Evolutionary conservation across 1,284 basidiomycete species (phyloP), one percentile per base, ranked within the genome.

Genomic region (Bondarzewia mesenterica): DNA sequence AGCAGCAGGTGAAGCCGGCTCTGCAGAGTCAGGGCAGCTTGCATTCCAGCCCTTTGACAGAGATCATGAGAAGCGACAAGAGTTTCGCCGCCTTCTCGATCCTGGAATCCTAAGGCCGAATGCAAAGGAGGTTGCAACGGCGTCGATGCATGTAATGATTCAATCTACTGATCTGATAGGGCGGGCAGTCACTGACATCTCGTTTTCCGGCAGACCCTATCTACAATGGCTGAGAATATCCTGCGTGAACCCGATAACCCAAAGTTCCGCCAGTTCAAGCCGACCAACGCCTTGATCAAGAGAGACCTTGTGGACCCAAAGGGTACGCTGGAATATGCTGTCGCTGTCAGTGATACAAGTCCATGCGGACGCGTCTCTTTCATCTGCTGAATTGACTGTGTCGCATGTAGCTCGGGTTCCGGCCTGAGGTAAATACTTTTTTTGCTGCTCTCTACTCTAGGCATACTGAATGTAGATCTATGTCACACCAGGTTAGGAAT

Each of bases 61-160:
- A 50, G 74, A 85, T 54, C 77, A 81, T 57, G 82, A 83, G 51
- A 73, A 72, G 50, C 76, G 82, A 41, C 85, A 83, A 58, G 67
- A 70, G 51, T 88, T 89, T 60, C 74, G 88, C 46, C 71, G 88
- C 42, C 68, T 89, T 50, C 74, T 89, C 51, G 82, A 82, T 58
- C 85, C 85, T 37, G 85, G 84, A n/a, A 89, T 90, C 56, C 59
- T 77, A 46, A 73, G 86, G 4, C 82, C 78, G 4, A 88, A 89
- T 59, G 63, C 80, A n/a, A 74, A 74, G 52, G 73, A 75, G 47
- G 67, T 76, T 46, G 80, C 80, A 2, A 58, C 76, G 53, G 69
- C 75, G 51, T 74, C 39, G 14, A 45, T 49, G 27, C 35, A 26
- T 38, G 47, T 37, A 21, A 25, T 35, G 23, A n/a, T 26, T 23